phyloP scores from a whole-genome alignment of 305 asterid species.

The Withania somnifera region DNA sequence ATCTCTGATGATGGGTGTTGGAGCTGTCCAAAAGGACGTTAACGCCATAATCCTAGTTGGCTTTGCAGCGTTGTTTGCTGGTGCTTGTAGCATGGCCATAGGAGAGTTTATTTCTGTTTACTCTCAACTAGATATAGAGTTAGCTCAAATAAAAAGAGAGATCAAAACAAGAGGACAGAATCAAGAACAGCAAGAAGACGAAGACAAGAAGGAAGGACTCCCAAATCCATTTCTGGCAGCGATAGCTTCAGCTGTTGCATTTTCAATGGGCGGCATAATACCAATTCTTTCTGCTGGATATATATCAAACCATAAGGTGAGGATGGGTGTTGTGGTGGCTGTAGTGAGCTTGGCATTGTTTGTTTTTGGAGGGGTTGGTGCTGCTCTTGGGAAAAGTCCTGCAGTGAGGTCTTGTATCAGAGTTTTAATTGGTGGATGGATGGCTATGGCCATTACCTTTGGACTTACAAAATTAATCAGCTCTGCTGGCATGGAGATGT shows the following conservation, averaged over 20 bases:
- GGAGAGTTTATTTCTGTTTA: slow-evolving; percentile 20
- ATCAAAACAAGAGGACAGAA: not conserved
- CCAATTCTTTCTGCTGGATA: slow-evolving; percentile 21
- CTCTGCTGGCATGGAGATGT: slow-evolving; percentile 15
- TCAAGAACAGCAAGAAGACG: not conserved
- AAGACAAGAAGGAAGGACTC: slow-evolving; percentile 4
- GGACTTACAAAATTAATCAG: slow-evolving; percentile 18
- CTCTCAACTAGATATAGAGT: slow-evolving; percentile 19
- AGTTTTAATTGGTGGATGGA: slow-evolving; percentile 19
- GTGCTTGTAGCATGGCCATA: slow-evolving; percentile 26
- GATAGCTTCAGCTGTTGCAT: slow-evolving; percentile 14
- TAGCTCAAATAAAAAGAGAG: slow-evolving; percentile 14
- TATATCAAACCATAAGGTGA: slow-evolving; percentile 6
- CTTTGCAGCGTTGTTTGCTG: slow-evolving; percentile 18
- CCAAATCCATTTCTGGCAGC: slow-evolving; percentile 22
- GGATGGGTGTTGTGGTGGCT: slow-evolving; percentile 14
- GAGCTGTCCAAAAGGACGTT: slow-evolving; percentile 12
- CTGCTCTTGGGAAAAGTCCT: slow-evolving; percentile 8
- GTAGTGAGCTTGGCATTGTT: slow-evolving; percentile 13
- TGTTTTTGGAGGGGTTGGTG: slow-evolving; percentile 18
- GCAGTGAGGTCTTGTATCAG: slow-evolving; percentile 11
- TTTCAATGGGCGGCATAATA: slow-evolving; percentile 13
- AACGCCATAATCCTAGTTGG: slow-evolving; percentile 14
- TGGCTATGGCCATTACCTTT: slow-evolving; percentile 22
- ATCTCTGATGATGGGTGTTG: slow-evolving; percentile 19